These are phyloP conservation scores for Allium cepa DNA, from an alignment of 106 monocot species.

Conservation along the genomic window DNA sequence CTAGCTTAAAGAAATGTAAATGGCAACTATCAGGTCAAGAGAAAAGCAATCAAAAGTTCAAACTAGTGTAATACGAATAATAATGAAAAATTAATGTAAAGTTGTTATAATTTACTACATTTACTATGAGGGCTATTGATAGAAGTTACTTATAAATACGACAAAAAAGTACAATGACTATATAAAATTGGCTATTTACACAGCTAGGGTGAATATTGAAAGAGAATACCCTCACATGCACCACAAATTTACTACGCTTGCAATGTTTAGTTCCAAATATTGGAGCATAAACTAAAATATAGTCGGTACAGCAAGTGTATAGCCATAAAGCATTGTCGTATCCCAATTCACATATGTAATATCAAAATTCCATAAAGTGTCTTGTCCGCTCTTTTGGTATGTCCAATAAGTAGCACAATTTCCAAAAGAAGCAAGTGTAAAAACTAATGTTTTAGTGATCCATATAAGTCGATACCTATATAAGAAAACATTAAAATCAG, in stretches of 20 bases:
- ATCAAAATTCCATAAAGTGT: constrained; percentile 72
- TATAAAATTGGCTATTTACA: constrained; percentile 38
- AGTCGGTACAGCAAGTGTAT: constrained; percentile 47
- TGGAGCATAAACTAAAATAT: constrained; percentile 79
- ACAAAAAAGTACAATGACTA: neutral
- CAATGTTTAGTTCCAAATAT: constrained; percentile 47
- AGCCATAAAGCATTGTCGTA: constrained; percentile 65
- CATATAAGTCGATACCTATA: constrained; percentile 81
- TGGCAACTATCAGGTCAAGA: no score
- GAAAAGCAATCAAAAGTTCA: no score
- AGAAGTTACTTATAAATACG: no score
- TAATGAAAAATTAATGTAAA: no score
- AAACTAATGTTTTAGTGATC: constrained; percentile 80
- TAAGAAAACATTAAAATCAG: no score
- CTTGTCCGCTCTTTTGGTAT: constrained; percentile 33
- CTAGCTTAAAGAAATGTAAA: no score
- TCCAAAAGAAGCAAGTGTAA: constrained; percentile 79
- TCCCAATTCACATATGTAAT: constrained; percentile 83
- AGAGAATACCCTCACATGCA: constrained; percentile 98
- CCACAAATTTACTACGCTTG: constrained; percentile 70
- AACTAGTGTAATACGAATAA: no score
- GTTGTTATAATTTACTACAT: no score
- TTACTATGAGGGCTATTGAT: no score
- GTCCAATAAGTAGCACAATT: constrained; percentile 80
- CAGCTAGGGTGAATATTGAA: constrained; percentile 71